These are phyloP conservation scores for Leishmania arabica DNA, from an alignment of 208 protist species.

Conservation along the genomic window DNA sequence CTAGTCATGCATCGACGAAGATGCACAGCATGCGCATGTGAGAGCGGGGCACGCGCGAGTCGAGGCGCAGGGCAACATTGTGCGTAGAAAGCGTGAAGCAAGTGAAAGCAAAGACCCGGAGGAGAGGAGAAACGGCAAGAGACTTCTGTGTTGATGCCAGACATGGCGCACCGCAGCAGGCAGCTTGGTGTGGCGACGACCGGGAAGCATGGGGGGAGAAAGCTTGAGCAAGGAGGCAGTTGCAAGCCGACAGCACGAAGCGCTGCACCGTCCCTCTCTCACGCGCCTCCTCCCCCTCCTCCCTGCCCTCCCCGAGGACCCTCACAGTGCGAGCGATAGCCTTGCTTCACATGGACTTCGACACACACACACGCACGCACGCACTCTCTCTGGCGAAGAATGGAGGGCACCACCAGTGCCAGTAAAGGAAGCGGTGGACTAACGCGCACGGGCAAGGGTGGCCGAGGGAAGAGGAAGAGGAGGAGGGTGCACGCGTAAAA, in stretches of 20 bases:
- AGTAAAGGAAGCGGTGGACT: background rate
- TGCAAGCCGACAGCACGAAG: background rate
- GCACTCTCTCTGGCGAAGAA: background rate
- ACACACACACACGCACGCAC: no score
- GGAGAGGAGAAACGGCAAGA: background rate
- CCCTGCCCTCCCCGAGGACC: background rate
- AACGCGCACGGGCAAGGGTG: background rate
- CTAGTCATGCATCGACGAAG: background rate
- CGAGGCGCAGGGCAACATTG: background rate
- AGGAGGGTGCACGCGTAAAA: background rate
- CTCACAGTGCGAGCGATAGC: background rate
- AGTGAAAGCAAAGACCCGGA: background rate
- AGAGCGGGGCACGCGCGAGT: background rate
- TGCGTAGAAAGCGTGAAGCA: no score
- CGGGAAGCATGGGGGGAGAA: background rate
- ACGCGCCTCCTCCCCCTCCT: background rate
- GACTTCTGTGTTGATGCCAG: background rate
- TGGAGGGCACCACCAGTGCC: background rate
- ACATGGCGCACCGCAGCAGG: background rate
- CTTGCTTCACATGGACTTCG: background rate
- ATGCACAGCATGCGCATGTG: background rate
- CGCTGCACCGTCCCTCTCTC: background rate
- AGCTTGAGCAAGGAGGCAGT: background rate
- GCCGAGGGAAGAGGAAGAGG: background rate
- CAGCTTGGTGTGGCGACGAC: background rate